Evolutionary conservation across 495 filamentous ascomycete species (phyloP), one percentile per base, ranked within the genome.

Genomic region (Rostrohypoxylon terebratum): DNA sequence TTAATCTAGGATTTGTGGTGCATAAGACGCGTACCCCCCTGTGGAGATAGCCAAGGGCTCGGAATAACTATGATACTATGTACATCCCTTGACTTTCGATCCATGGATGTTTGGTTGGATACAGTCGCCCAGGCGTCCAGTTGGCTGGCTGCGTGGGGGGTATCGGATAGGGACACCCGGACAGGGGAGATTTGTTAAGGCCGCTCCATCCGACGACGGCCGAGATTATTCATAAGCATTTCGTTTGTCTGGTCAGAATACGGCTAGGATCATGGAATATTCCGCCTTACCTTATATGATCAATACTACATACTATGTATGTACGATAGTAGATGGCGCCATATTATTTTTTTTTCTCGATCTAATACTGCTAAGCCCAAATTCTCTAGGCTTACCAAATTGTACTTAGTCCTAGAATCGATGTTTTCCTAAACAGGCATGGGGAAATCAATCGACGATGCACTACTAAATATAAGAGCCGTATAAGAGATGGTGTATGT

Each of bases 61-160:
- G 63, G 63, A 66, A 66, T 50, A 66, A 66, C 51, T 36, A 65
- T 65, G 33, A 55, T 65, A 4, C 61, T n/a, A n/a, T n/a, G n/a
- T n/a, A n/a, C n/a, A n/a, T n/a, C 48, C 48, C 61, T 18, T 53
- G 16, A 2, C 13, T 28, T 5, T 28, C 6, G 59, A 50, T 44
- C 48, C 38, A 42, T 42, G 14, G 13, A 4, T 38, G 34, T 38
- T 38, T 42, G 38, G 38, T 14, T 42, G 10, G 38, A 14, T 42
- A 13, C 38, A 42, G 38, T 42, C 3, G 48, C 48, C 10, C 34
- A 28, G 25, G 25, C 25, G 25, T 28, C 25, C 25, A 28, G 25
- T 28, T 28, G 25, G 25, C 25, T 28, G 25, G 20, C 23, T 45
- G 18, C 18, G 44, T 40, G 50, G 44, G 42, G 59, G 59, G 11